Evolutionary conservation across 2,329 filamentous ascomycete species (phyloP), one percentile per base, ranked within the genome.

Genomic region (Colletotrichum higginsianum): DNA sequence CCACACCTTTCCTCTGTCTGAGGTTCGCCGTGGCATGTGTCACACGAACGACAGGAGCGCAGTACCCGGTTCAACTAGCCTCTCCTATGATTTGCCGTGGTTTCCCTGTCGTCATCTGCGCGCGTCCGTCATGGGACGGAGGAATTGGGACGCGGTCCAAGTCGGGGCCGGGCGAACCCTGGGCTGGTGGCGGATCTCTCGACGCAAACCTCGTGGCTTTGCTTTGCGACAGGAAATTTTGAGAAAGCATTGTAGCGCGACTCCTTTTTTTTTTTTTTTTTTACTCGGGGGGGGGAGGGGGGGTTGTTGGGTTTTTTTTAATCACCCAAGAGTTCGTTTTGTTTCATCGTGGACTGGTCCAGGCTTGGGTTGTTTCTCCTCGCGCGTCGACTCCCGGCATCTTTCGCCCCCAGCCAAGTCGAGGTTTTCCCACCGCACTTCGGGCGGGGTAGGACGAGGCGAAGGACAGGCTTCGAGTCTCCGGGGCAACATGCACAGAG

Each of bases 21-120:
- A 72, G 70, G 66, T 71, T 57, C 23, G 55, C 47, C 61, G 53
- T 71, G 70, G 67, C 66, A 72, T 72, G 56, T 72, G 70, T 72
- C 70, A 72, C 49, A 61, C 66, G 66, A 72, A 69, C 55, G 55
- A 70, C 61, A 63, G 64, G 56, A 71, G 57, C 50, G 61, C 56
- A 61, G 38, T 52, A 35, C 38, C 30, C 53, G 42, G 53, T 44
- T 23, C 12, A 23, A 23, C 42, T 47, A 71, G 47, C 38, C 21
- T 53, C 23, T 23, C 30, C 26, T 50, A 4, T 61, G 53, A 60
- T 49, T 69, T 58, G 52, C 23, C 42, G 49, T 42, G 53, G 11
- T 69, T 15, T 50, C 58, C 35, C 40, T 38, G 58, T 44, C 26
- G 40, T 61, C 16, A 13, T 18, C 42, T 42, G 26, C 53, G 57